Evolutionary conservation across 257 asterid genomes (phyloP).

Genomic region (Solanum pinnatisectum): DNA sequence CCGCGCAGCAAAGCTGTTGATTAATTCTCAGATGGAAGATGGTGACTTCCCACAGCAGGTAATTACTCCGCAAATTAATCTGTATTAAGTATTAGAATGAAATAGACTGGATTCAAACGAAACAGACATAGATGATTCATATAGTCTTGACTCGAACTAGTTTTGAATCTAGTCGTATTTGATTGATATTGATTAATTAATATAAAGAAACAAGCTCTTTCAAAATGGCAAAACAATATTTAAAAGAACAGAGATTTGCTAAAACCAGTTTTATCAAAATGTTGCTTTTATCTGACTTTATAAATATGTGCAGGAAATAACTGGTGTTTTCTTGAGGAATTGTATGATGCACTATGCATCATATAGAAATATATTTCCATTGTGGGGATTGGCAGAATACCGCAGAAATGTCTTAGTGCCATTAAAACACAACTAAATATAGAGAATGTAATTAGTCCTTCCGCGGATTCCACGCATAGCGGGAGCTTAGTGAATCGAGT

Average conservation of each 20-base stretch:
- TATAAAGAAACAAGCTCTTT: background rate
- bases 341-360: conserved; percentile 80
- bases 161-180: background rate
- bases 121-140: background rate
- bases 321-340: conserved; percentile 66
- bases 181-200: background rate
- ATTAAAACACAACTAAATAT: background rate
- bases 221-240: background rate
- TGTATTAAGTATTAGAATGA: background rate
- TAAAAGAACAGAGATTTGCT: background rate
- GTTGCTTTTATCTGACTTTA: background rate
- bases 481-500: background rate
- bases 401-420: conserved; percentile 23
- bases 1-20: conserved; percentile 56
- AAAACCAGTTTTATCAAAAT: background rate
- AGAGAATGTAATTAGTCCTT: background rate
- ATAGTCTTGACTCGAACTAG: background rate
- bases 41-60: conserved; percentile 89
- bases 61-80: background rate
- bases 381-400: conserved; percentile 86
- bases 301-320: conserved; percentile 35
- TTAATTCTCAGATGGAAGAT: conserved; percentile 64
- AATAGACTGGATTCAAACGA: background rate
- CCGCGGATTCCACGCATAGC: background rate
- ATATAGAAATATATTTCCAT: conserved; percentile 51